Evolutionary conservation across 1,284 basidiomycete genomes (phyloP), one percentile per base, ranked within the genome.

Genomic region (Abortiporus biennis): DNA sequence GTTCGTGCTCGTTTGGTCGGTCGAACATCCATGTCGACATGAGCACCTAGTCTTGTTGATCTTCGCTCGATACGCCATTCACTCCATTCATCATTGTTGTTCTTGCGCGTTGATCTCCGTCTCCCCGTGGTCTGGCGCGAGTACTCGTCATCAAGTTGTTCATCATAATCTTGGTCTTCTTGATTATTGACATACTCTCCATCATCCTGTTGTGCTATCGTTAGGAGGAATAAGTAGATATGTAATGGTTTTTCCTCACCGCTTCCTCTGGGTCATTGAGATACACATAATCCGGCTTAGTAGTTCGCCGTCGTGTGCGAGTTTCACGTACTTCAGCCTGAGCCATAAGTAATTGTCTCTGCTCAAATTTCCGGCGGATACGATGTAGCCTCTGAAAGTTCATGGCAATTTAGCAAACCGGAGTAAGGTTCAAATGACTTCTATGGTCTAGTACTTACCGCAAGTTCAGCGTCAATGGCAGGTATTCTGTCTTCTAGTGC

Each of bases 281-380:
- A 61, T 88, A 87, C 37, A 84, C 82, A 62, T 89, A 89, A 65
- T 87, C 82, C 34, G 84, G 82, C 50, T 76, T 78, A 38, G 73
- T 73, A 6, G 80, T 77, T 61, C 77, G 75, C 40, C 82, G 70
- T 47, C 79, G 71, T 23, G 86, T 88, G 47, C 86, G 72, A 21
- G 85, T 88, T 59, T 82, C 76, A 46, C 86, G 74, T 46, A 87
- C 63, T 59, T 88, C 85, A 35, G 81, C 78, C 55, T 86, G 83
- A 4, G 80, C 83, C 51, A 78, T 65, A 47, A 83, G 65, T 21
- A 78, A 57, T 37, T 76, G 71, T 44, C 71, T 74, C 57, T 85
- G 79, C 56, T 86, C 80, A 40, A 83, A 69, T 61, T 80, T 84
- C 62, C 71, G 76, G 45, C 77, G 72, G 9, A 69, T 75, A 54